Evolutionary conservation across 1,139 yeast genomes (phyloP), one percentile per base, ranked within the genome.

Genomic region (Saccharomycopsis phalli): DNA sequence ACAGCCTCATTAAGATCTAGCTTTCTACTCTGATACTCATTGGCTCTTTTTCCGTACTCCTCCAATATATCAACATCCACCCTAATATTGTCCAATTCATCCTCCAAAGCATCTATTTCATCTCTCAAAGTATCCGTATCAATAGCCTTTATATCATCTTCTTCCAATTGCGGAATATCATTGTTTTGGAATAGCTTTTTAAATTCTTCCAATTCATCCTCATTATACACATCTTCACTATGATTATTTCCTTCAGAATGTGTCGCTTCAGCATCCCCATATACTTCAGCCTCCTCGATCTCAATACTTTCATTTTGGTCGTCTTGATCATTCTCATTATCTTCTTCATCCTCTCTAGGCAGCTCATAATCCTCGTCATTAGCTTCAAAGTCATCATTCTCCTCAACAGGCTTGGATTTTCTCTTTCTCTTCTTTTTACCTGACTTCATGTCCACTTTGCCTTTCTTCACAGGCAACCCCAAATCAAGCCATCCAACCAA

Each of bases 1-100:
- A 84, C 80, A 0, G 95, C 78, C 14, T 62, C 63, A 51, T 82
- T 81, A 51, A 91, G 65, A 44, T 81, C 93, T 1, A 57, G 51
- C 51, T 77, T 73, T 44, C 95, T 69, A 3, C 67, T 61, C 21
- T 68, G 70, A 52, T 69, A 86, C 51, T 87, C 96, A 1, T 56
- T 54, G 38, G 74, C 71, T 48, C 93, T 74, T 37, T 63, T 58
- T 1, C 84, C 81, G 55, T 87, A 91, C 50, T 87, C 95, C 47
- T 74, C 75, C 41, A 91, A 65, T 2, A 84, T 73, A 46, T 81
- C 88, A 47, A 81, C 68, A 56, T 91, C 93, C 6, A 81, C 77
- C 47, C 70, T 71, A 7, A 78, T 74, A 27, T 68, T 68, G 13
- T 69, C 69, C 54, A 83, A 66, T 42, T 69, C 71, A 7, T 64